A percentile compares a stretch with the other conserved stretches of the same genome.
phyloP scores from a whole-genome alignment of 2,329 filamentous ascomycete species.

The Myriosclerotinia scirpicola region DNA sequence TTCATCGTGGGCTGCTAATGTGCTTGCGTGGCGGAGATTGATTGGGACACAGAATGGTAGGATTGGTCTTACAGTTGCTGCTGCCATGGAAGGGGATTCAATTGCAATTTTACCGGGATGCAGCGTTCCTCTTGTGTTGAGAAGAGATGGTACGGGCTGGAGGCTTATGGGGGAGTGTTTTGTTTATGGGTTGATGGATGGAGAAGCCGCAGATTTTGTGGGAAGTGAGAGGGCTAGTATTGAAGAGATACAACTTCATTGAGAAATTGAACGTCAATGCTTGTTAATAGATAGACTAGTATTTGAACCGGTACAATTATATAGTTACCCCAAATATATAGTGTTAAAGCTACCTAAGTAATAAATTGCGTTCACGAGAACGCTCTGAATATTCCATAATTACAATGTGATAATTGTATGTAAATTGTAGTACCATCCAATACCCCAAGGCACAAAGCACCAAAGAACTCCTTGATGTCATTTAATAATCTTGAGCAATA shows the following conservation, averaged over 20 bases:
- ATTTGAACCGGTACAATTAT: too few relatives aligned
- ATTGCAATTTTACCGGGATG: conserved; percentile 16
- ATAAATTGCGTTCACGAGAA: not conserved
- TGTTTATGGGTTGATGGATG: conserved; percentile 29
- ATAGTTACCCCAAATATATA: not conserved
- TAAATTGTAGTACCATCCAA: not conserved
- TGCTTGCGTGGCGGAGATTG: conserved; percentile 21
- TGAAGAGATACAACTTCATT: conserved; percentile 7
- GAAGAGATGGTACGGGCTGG: not conserved
- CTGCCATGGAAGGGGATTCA: conserved; percentile 9
- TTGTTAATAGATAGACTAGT: too few relatives aligned
- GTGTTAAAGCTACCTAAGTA: not conserved
- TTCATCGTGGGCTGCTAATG: conserved; percentile 20
- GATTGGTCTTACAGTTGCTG: conserved; percentile 12
- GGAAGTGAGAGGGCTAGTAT: not conserved
- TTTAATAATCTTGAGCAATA: not conserved
- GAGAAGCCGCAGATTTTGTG: conserved; percentile 21
- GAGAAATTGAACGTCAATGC: not conserved
- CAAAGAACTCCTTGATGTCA: conserved; percentile 16
- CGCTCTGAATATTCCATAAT: not conserved
- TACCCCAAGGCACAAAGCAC: not conserved
- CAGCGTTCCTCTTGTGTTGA: conserved; percentile 19
- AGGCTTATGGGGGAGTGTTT: conserved; percentile 27
- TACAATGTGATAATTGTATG: not conserved
- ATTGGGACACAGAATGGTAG: conserved; percentile 10